These are phyloP conservation scores for Oidiodendron maius DNA, from an alignment of 495 filamentous ascomycete genomes.

Conservation along the genomic window DNA sequence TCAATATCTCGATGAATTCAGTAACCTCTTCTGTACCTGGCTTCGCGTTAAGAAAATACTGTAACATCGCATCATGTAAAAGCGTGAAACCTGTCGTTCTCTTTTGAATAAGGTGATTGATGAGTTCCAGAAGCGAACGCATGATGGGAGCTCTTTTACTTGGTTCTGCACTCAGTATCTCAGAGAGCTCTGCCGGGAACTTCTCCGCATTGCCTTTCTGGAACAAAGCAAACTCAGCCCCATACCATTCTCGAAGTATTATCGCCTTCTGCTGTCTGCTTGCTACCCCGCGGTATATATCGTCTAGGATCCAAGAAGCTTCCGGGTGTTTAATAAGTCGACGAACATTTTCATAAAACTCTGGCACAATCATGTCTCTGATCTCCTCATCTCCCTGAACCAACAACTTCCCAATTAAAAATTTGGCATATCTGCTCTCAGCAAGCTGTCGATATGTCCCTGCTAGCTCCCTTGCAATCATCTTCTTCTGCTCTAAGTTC, in stretches of 20 bases:
- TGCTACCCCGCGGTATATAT: constrained; percentile 84
- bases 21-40: constrained; percentile 69
- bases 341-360: constrained; percentile 89
- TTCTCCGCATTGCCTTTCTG: constrained; percentile 38
- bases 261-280: constrained; percentile 75
- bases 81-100: constrained; percentile 93
- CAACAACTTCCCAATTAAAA: constrained; percentile 89
- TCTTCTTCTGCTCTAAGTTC: constrained; percentile 71
- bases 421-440: constrained; percentile 94
- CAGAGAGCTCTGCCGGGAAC: constrained; percentile 48
- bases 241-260: constrained; percentile 94
- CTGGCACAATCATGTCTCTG: constrained; percentile 78
- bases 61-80: constrained; percentile 95
- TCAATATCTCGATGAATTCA: constrained; percentile 85
- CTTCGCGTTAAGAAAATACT: constrained; percentile 81
- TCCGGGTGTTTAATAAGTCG: constrained; percentile 94
- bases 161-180: constrained; percentile 67
- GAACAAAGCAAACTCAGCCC: constrained; percentile 86
- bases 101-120: constrained; percentile 90
- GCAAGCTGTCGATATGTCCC: constrained; percentile 79
- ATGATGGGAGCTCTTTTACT: constrained; percentile 84
- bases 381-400: constrained; percentile 83
- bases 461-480: constrained; percentile 82
- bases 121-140: constrained; percentile 74
- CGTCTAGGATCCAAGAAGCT: constrained; percentile 94